phyloP scores from a whole-genome alignment of 345 rosid species.

The Populus pruinosa region DNA sequence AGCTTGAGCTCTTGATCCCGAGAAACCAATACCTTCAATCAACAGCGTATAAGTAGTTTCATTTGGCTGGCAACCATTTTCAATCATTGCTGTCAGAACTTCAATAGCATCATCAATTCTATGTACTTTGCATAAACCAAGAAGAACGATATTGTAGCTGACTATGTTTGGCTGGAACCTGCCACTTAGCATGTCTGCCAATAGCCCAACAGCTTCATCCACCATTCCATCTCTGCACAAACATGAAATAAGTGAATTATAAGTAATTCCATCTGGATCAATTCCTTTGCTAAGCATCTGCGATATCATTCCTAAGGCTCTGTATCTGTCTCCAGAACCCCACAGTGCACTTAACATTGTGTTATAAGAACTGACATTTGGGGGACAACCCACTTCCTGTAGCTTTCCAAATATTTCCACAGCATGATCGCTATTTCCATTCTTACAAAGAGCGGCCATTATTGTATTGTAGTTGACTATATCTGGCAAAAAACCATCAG shows the following conservation, averaged over 20 bases:
- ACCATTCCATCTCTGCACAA: conserved; percentile 87
- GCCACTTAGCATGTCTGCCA: conserved; percentile 65
- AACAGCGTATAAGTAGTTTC: conserved; percentile 69
- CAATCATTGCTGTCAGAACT: conserved; percentile 57
- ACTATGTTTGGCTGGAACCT: conserved; percentile 58
- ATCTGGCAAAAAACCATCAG: conserved; percentile 78
- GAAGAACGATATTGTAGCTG: conserved; percentile 66
- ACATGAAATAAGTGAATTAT: conserved; percentile 75
- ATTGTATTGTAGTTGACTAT: conserved; percentile 79
- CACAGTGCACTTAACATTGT: conserved; percentile 75
- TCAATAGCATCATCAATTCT: conserved; percentile 65
- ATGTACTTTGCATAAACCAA: conserved; percentile 69
- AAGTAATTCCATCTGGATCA: conserved; percentile 72
- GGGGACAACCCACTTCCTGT: conserved; percentile 71
- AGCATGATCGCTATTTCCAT: conserved; percentile 67
- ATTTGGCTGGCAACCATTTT: conserved; percentile 63
- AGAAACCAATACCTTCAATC: conserved; percentile 72
- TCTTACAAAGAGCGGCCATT: conserved; percentile 63
- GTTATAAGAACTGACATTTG: conserved; percentile 74
- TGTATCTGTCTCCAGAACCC: conserved; percentile 56
- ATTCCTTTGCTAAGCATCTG: conserved; percentile 62
- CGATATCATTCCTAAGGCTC: conserved; percentile 57
- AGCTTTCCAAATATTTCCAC: conserved; percentile 64
- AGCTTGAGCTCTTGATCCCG: conserved; percentile 69
- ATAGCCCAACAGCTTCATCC: conserved; percentile 59